Percentiles rank a stretch among this genome's conserved stretches.
These are phyloP conservation scores for Arctium minus DNA, from an alignment of 129 eudicot genomes.

Conservation along the genomic window DNA sequence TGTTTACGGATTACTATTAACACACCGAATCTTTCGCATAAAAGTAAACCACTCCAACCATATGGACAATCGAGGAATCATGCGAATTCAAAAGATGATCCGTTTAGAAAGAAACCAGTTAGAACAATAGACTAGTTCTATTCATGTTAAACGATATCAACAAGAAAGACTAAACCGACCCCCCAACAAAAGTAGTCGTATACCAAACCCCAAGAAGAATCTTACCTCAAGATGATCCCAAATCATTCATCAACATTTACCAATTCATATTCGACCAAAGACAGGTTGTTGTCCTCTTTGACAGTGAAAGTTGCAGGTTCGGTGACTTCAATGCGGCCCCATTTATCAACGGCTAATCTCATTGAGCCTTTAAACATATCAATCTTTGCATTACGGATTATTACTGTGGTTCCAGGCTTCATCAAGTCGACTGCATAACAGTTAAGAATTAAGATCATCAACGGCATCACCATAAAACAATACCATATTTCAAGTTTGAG, in stretches of 20 bases:
- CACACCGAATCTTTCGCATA: no score
- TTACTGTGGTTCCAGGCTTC: constrained; percentile 33
- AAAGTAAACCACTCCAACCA: no score
- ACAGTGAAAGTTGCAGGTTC: constrained; percentile 37
- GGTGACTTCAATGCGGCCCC: constrained; percentile 39
- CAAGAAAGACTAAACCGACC: not conserved
- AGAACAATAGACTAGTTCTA: not conserved
- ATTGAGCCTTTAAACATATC: constrained; percentile 44
- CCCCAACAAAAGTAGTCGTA: not conserved
- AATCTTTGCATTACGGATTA: constrained; percentile 38
- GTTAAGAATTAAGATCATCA: not conserved
- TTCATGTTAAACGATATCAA: not conserved
- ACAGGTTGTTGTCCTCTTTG: constrained; percentile 42
- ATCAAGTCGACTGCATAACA: constrained; percentile 32
- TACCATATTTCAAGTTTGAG: no score
- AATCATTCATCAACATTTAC: constrained; percentile 32
- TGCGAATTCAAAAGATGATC: no score
- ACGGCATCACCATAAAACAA: not conserved
- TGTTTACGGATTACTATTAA: no score
- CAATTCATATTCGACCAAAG: constrained; percentile 42
- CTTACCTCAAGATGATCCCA: not conserved
- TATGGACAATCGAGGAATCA: no score
- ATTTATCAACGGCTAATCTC: constrained; percentile 41
- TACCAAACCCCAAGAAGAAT: not conserved
- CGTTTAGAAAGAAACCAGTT: no score